These are phyloP conservation scores for Acanthochlamys bracteata DNA, from an alignment of 106 monocot species.

Conservation along the genomic window DNA sequence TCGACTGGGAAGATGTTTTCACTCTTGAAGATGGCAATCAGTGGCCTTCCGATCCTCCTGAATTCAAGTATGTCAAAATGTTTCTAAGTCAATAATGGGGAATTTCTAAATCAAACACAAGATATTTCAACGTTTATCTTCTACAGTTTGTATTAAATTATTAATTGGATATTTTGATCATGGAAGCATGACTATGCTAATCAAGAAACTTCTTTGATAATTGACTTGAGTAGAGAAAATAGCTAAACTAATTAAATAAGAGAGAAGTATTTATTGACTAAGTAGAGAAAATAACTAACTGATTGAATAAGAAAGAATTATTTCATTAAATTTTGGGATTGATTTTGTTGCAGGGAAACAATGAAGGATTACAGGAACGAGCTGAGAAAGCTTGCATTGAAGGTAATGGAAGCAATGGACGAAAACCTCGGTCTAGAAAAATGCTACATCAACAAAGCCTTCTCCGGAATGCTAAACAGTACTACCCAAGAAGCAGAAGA, in stretches of 20 bases:
- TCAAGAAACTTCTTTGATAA: too few relatives aligned
- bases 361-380: conserved; percentile 28
- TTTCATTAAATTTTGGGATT: neutral
- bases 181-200: too few relatives aligned
- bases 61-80: conserved; percentile 21
- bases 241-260: too few relatives aligned
- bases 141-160: too few relatives aligned
- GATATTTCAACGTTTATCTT: too few relatives aligned
- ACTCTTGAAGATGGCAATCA: conserved; percentile 5
- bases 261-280: too few relatives aligned
- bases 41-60: conserved; percentile 27
- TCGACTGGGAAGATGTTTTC: conserved; percentile 45
- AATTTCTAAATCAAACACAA: too few relatives aligned
- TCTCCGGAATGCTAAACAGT: conserved; percentile 8
- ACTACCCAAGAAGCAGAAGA: conserved; percentile 6
- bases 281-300: neutral
- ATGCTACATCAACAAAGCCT: conserved; percentile 44
- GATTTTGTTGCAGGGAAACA: conserved; percentile 12
- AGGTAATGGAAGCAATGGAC: conserved; percentile 10
- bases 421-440: conserved; percentile 34
- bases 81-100: neutral
- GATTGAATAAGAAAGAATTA: neutral
- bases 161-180: too few relatives aligned
- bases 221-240: too few relatives aligned
- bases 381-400: conserved; percentile 24